Evolutionary conservation across 2,329 filamentous ascomycete species (phyloP), one percentile per base, ranked within the genome.

Genomic region (Aspergillus intermedius): DNA sequence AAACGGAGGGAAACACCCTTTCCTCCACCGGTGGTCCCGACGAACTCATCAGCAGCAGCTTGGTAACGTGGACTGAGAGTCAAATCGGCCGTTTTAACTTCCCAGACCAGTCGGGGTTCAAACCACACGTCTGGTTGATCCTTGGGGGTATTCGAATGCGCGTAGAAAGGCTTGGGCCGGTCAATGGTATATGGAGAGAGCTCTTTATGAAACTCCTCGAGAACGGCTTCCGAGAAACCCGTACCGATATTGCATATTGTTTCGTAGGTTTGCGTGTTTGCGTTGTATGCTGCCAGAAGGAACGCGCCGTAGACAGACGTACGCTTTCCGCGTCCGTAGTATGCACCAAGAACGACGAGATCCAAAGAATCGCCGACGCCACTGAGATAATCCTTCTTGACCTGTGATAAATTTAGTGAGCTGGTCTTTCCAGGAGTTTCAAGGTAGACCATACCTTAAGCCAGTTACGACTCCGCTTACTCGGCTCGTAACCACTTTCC

Each of bases 91-190:
- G 91, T 95, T 75, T 91, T 95, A 58, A 98, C 91, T 71, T 98
- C 93, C 93, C 93, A 98, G 1, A 98, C 93, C 60, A 86, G 85
- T 39, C 84, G 83, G 12, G 93, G 88, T 76, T 98, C 93, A 66
- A 98, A 93, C 93, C 93, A 98, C 34, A 98, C 90, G 67, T 98
- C 93, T 1, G 93, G 93, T 67, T 98, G 93, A 66, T 97, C 90
- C 71, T 95, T 91, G 44, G 83, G 83, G 45, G 88, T 88, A 0
- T 78, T 74, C 3, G 87, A 90, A 68, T 98, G 93, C 1, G 83
- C 78, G 71, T 97, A 98, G 69, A 95, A 98, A 0, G 93, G 93
- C 64, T 98, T 98, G 1, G 91, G 82, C 1, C 84, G 83, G 63
- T 95, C 89, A 58, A 98, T 98, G 57, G 86, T 83, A 44, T 89